phyloP scores from a whole-genome alignment of 1,284 basidiomycete species.

The Rhodotorula sp. region DNA sequence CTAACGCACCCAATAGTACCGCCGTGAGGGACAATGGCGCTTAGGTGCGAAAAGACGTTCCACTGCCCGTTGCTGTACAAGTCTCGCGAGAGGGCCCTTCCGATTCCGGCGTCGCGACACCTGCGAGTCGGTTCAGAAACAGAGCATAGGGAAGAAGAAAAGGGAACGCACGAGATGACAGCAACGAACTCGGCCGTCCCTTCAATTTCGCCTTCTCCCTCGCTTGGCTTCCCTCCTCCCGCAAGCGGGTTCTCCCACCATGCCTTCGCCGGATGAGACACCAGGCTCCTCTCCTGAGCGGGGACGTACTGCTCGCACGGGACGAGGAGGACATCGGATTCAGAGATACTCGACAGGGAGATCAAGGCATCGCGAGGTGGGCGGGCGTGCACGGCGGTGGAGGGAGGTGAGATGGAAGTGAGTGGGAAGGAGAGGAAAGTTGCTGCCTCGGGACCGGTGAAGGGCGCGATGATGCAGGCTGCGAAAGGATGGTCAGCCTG shows the following conservation, averaged over 20 bases:
- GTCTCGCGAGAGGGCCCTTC: constrained; percentile 73
- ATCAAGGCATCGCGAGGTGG: constrained; percentile 55
- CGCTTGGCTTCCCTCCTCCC: background rate
- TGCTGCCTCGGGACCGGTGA: constrained; percentile 69
- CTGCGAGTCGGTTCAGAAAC: background rate
- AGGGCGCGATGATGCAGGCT: constrained; percentile 71
- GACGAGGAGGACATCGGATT: constrained; percentile 58
- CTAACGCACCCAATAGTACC: constrained; percentile 71
- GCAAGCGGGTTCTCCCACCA: constrained; percentile 2
- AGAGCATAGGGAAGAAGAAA: background rate
- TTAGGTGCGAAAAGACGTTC: constrained; percentile 77
- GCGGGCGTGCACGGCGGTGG: constrained; percentile 61
- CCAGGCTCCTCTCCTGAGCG: background rate
- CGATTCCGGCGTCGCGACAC: constrained; percentile 74
- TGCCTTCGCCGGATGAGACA: constrained; percentile 8
- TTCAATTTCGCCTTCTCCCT: background rate
- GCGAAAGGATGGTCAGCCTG: constrained; percentile 24
- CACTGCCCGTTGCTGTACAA: constrained; percentile 80
- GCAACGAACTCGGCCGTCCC: constrained; percentile 15
- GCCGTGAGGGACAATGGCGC: constrained; percentile 78
- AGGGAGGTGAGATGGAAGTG: constrained; percentile 66
- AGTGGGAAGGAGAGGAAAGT: constrained; percentile 71
- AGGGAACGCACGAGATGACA: constrained; percentile 23
- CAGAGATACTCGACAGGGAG: constrained; percentile 18
- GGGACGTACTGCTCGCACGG: constrained; percentile 41